Conservation (phyloP, 2,329 filamentous ascomycete species). For the Colletotrichum agaves region DNA sequence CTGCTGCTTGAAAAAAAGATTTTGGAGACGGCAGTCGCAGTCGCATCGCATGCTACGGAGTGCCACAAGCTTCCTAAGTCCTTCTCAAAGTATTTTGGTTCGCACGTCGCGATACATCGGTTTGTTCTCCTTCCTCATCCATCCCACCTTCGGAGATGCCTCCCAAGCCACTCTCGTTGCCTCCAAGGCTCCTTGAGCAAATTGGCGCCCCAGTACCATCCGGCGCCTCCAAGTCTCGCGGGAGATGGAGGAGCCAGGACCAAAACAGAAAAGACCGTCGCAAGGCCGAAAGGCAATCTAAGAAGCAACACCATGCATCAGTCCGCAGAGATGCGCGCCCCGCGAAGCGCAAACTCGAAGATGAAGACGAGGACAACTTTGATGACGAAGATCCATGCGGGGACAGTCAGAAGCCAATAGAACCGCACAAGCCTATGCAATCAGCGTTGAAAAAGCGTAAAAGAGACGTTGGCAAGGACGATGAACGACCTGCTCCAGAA, state of each 20-base stretch:
- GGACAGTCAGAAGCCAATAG: neutral
- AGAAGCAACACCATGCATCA: slow-evolving; percentile 56
- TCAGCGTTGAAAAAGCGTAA: slow-evolving; percentile 28
- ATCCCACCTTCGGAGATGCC: slow-evolving; percentile 41
- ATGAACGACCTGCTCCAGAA: neutral
- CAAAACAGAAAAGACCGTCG: slow-evolving; percentile 71
- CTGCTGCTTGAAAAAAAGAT: no score
- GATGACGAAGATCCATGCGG: neutral
- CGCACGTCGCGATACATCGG: no score
- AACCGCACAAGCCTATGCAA: neutral
- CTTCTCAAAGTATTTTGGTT: no score
- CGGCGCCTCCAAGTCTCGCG: slow-evolving; percentile 18
- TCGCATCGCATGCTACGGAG: no score
- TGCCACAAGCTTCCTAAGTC: no score
- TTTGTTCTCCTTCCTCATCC: no score
- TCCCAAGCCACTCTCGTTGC: slow-evolving; percentile 53
- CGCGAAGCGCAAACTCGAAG: slow-evolving; percentile 42
- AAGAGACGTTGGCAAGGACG: slow-evolving; percentile 38
- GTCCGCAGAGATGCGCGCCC: slow-evolving; percentile 38
- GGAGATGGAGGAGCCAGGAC: slow-evolving; percentile 36
- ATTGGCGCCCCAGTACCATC: slow-evolving; percentile 45
- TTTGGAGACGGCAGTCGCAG: no score
- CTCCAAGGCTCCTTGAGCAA: slow-evolving; percentile 56
- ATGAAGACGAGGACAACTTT: slow-evolving; percentile 39
- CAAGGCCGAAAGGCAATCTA: slow-evolving; percentile 72